Conservation (phyloP, 768 basidiomycete species). For the Amanita thiersii region DNA sequence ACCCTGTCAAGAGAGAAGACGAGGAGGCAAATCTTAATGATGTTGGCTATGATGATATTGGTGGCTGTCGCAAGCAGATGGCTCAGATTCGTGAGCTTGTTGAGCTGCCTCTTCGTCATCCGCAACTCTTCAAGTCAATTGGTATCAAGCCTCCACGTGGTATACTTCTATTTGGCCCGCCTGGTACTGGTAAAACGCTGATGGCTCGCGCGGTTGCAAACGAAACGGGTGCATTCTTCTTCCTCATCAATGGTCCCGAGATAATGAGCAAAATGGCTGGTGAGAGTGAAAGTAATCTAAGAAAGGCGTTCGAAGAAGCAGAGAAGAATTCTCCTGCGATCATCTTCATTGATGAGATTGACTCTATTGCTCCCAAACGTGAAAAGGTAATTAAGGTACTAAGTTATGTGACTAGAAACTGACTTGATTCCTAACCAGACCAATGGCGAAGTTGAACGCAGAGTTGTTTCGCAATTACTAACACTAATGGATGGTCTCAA, state of each 20-base stretch:
- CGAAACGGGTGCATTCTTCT: conserved; percentile 99
- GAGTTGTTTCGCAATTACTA: conserved; percentile 95
- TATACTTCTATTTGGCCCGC: conserved; percentile 97
- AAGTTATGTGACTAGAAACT: too few species aligned
- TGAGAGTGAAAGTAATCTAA: conserved; percentile 92
- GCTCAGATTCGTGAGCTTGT: conserved; percentile 99
- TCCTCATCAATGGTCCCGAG: conserved; percentile 99
- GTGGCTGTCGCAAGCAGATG: conserved; percentile 99
- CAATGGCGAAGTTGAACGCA: conserved; percentile 98
- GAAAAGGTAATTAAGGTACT: conserved; percentile 67
- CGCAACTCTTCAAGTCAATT: conserved; percentile 99
- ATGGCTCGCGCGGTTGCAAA: conserved; percentile 99
- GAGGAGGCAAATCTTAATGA: conserved; percentile 95
- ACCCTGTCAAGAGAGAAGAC: conserved; percentile 97
- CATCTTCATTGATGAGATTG: conserved; percentile 99
- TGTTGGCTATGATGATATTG: conserved; percentile 98
- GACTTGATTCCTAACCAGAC: too few species aligned
- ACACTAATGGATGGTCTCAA: conserved; percentile 99
- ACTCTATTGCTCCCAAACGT: conserved; percentile 99
- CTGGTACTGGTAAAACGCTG: conserved; percentile 98
- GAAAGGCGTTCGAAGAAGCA: conserved; percentile 99
- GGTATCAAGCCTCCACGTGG: conserved; percentile 99
- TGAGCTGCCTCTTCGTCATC: conserved; percentile 95
- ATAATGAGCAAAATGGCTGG: conserved; percentile 99
- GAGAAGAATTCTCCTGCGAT: conserved; percentile 99